These are phyloP conservation scores for Xerocomus minutiporus DNA, from an alignment of 1,284 basidiomycete genomes.

Conservation along the genomic window DNA sequence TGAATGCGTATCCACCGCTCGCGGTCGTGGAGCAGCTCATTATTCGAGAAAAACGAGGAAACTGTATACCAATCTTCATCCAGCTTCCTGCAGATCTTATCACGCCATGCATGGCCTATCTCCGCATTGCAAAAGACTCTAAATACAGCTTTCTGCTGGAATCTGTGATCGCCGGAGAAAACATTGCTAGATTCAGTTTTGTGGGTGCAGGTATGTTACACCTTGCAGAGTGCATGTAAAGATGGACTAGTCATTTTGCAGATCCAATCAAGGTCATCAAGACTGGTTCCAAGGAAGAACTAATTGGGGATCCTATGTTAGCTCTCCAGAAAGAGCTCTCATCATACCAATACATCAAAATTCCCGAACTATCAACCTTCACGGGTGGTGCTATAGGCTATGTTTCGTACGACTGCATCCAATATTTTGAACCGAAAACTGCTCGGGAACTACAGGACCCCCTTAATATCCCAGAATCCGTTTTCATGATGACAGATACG, in stretches of 20 bases:
- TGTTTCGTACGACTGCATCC: constrained; percentile 94
- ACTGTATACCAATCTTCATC: constrained; percentile 90
- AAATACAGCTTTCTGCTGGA: constrained; percentile 92
- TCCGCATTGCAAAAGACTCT: constrained; percentile 88
- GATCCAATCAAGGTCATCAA: constrained; percentile 92
- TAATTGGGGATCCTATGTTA: constrained; percentile 83
- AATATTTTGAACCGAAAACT: constrained; percentile 96
- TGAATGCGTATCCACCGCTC: constrained; percentile 65
- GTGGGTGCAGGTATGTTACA: constrained; percentile 82
- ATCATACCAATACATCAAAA: constrained; percentile 84
- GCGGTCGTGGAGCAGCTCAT: constrained; percentile 68
- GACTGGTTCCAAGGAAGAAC: constrained; percentile 81
- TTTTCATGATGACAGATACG: constrained; percentile 96
- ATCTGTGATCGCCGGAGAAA: constrained; percentile 88
- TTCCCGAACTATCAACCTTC: constrained; percentile 90
- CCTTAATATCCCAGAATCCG: constrained; percentile 86
- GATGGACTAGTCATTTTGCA: constrained; percentile 29
- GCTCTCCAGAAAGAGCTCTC: constrained; percentile 85
- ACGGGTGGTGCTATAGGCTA: constrained; percentile 98
- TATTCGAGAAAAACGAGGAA: constrained; percentile 75
- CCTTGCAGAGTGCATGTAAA: neutral
- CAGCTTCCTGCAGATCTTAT: constrained; percentile 93
- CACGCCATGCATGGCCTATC: constrained; percentile 96
- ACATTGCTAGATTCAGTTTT: constrained; percentile 91
- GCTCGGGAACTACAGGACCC: constrained; percentile 68